phyloP scores from a whole-genome alignment of 1,284 basidiomycete genomes.

The Waitea zeae region DNA sequence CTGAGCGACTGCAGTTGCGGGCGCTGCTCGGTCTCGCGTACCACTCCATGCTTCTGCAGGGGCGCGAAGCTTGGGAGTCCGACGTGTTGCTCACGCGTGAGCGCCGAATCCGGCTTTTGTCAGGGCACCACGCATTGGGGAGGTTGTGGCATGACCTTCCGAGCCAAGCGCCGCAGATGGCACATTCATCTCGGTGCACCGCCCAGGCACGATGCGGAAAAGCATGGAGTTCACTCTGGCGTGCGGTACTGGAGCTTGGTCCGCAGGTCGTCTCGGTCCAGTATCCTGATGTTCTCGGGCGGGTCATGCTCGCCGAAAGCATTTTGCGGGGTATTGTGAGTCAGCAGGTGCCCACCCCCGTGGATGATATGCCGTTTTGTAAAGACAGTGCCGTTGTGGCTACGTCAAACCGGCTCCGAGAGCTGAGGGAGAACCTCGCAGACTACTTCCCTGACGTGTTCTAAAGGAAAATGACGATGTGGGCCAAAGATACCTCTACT shows the following conservation, averaged over 20 bases:
- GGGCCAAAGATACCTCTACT: too few species aligned
- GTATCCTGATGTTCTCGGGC: conserved; percentile 21
- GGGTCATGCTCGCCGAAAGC: conserved; percentile 22
- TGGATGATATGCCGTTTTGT: conserved; percentile 21
- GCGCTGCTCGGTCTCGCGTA: conserved; percentile 22
- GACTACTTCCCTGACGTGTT: conserved; percentile 15
- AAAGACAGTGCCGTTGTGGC: conserved; percentile 15
- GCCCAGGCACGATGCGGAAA: conserved; percentile 23
- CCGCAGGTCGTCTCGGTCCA: conserved; percentile 17
- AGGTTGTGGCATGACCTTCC: conserved; percentile 23
- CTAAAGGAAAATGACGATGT: too few species aligned
- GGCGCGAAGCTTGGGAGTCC: conserved; percentile 21
- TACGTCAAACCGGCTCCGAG: conserved; percentile 12
- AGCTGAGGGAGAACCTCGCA: conserved; percentile 15
- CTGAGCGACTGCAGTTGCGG: conserved; percentile 24
- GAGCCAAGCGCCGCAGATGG: conserved; percentile 17
- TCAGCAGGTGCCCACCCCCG: conserved; percentile 18
- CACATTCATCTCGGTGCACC: conserved; percentile 20
- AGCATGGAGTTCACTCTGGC: conserved; percentile 22
- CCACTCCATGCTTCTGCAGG: conserved; percentile 23
- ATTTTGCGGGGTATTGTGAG: conserved; percentile 22
- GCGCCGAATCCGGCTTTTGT: conserved; percentile 22
- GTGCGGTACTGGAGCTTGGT: conserved; percentile 19
- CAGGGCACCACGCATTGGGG: conserved; percentile 23
- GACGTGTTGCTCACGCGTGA: conserved; percentile 18